phyloP scores from a whole-genome alignment of 306 rosid species.

The Begonia fuchsioides region DNA sequence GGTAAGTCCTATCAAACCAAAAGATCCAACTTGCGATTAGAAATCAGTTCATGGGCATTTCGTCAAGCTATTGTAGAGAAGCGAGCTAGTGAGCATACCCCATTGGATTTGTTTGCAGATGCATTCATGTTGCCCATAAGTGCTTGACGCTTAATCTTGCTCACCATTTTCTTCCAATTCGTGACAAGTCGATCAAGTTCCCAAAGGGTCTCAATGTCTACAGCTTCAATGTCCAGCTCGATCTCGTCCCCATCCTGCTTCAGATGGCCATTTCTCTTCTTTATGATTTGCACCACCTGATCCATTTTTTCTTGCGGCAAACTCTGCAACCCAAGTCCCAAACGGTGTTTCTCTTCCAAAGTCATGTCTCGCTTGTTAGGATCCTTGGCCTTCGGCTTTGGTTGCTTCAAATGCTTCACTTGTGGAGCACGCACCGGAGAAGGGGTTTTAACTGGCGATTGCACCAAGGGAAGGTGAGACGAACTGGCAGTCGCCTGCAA shows the following conservation, averaged over 20 bases:
- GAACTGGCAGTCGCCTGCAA: slow-evolving; percentile 25
- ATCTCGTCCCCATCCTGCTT: slow-evolving; percentile 97
- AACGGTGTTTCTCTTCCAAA: slow-evolving; percentile 74
- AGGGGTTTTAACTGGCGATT: slow-evolving; percentile 53
- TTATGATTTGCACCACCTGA: slow-evolving; percentile 80
- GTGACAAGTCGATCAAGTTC: slow-evolving; percentile 91
- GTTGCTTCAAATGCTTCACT: slow-evolving; percentile 70
- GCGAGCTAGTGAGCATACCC: slow-evolving; percentile 26
- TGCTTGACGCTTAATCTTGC: slow-evolving; percentile 85
- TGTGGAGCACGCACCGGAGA: slow-evolving; percentile 45
- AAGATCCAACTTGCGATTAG: no score
- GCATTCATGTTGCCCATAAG: slow-evolving; percentile 31
- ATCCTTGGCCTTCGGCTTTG: slow-evolving; percentile 91
- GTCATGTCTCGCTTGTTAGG: slow-evolving; percentile 89
- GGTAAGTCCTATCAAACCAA: slow-evolving; percentile 25
- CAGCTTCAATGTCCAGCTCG: slow-evolving; percentile 92
- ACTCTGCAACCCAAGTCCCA: slow-evolving; percentile 81
- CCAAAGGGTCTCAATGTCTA: slow-evolving; percentile 94
- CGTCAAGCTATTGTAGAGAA: not conserved
- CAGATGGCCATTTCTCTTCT: slow-evolving; percentile 80
- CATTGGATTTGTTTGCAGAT: slow-evolving; percentile 26
- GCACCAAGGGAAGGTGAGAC: slow-evolving; percentile 36
- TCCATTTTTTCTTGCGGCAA: slow-evolving; percentile 92
- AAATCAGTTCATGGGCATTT: not conserved
- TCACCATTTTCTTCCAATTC: slow-evolving; percentile 78